phyloP scores from a whole-genome alignment of 768 basidiomycete species.

The Amylocystis lapponica region DNA sequence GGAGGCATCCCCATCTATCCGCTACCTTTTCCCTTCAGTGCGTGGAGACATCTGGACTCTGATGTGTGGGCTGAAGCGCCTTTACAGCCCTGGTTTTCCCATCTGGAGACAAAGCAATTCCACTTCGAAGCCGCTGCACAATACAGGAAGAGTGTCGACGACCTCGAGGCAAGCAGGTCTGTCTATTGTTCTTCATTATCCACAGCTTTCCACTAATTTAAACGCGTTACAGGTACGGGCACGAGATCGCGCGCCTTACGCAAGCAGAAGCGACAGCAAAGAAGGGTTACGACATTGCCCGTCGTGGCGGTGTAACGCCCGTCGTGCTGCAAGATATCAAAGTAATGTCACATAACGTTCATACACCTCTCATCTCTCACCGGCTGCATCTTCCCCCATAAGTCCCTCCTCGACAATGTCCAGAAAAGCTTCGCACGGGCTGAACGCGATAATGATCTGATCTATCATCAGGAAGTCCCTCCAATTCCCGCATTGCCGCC shows the following conservation, averaged over 20 bases:
- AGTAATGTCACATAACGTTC: constrained; percentile 32
- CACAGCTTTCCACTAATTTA: constrained; percentile 6
- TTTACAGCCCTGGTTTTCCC: constrained; percentile 67
- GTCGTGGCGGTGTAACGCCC: constrained; percentile 53
- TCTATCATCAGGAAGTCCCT: constrained; percentile 89
- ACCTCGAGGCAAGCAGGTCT: constrained; percentile 71
- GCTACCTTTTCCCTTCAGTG: constrained; percentile 50
- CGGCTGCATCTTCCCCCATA: not conserved
- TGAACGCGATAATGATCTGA: constrained; percentile 88
- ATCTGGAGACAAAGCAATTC: constrained; percentile 73
- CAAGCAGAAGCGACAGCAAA: constrained; percentile 65
- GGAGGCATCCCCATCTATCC: constrained; percentile 38
- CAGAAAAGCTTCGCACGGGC: constrained; percentile 65
- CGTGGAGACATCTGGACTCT: constrained; percentile 11
- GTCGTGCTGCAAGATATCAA: constrained; percentile 75
- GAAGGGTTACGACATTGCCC: constrained; percentile 62
- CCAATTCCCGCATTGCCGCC: constrained; percentile 58
- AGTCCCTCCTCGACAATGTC: constrained; percentile 76
- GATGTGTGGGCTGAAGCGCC: not conserved
- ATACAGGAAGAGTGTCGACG: constrained; percentile 84
- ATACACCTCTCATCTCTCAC: not conserved
- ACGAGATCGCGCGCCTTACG: constrained; percentile 74
- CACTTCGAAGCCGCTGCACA: constrained; percentile 91
- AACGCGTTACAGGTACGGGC: constrained; percentile 61
- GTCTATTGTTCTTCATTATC: constrained; percentile 10